phyloP scores from a whole-genome alignment of 2,329 filamentous ascomycete genomes.

The Apiospora phragmitis region DNA sequence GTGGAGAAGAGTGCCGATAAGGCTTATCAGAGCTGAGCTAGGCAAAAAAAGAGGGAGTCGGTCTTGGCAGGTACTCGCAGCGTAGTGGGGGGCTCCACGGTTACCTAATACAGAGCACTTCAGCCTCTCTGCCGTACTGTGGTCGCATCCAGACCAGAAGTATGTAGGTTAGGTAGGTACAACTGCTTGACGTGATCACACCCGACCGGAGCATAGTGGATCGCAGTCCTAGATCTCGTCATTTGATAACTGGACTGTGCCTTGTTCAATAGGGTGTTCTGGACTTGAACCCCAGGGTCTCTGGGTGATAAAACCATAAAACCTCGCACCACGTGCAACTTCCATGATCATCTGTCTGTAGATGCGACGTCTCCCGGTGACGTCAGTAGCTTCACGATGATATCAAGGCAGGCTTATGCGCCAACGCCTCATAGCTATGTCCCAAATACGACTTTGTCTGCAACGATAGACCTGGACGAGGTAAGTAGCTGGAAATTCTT shows the following conservation, averaged over 20 bases:
- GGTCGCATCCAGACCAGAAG: background rate
- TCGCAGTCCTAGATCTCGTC: background rate
- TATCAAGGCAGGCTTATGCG: conserved; percentile 72
- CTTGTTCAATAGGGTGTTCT: background rate
- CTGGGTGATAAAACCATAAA: background rate
- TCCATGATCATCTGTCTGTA: background rate
- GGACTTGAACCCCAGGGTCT: background rate
- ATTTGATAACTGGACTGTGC: background rate
- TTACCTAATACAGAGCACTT: background rate
- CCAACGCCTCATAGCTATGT: conserved; percentile 91
- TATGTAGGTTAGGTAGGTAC: background rate
- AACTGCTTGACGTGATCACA: background rate
- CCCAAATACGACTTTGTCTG: conserved; percentile 77
- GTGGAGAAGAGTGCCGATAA: conserved; percentile 13
- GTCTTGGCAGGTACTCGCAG: conserved; percentile 1
- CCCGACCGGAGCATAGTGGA: background rate
- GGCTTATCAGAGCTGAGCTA: background rate
- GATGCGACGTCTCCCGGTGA: background rate
- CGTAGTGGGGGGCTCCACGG: background rate
- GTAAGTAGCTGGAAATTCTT: conserved; percentile 44
- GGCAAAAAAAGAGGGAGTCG: background rate
- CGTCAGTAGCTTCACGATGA: conserved; percentile 42
- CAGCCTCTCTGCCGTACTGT: background rate
- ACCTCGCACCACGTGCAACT: background rate
- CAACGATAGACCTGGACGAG: conserved; percentile 92